Evolutionary conservation across 2,329 filamentous ascomycete species (phyloP).

Genomic region (Clonostachys chloroleuca): DNA sequence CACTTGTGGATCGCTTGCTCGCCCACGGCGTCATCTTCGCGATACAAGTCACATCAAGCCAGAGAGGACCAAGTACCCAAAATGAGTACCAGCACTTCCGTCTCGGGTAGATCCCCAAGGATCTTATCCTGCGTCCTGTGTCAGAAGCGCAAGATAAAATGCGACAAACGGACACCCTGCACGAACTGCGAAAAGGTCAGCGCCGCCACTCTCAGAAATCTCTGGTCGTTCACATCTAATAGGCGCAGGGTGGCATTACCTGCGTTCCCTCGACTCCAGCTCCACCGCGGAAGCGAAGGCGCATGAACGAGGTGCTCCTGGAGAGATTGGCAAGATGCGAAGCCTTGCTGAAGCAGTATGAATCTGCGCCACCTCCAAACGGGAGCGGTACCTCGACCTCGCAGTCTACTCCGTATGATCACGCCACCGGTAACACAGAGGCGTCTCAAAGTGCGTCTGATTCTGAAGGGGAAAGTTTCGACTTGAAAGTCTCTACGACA

Average conservation of each 20-base stretch:
- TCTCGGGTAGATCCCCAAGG: constrained; percentile 32
- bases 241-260: constrained; percentile 48
- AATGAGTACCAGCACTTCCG: neutral
- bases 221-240: neutral
- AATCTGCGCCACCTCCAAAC: constrained; percentile 17
- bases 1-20: no score
- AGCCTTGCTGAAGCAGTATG: constrained; percentile 54
- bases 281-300: constrained; percentile 52
- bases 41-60: no score
- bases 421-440: no score
- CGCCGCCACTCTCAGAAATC: neutral
- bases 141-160: constrained; percentile 60
- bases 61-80: no score
- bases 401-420: no score
- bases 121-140: constrained; percentile 52
- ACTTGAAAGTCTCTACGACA: no score
- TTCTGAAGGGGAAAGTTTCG: no score
- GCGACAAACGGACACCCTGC: constrained; percentile 54
- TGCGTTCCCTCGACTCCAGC: constrained; percentile 58
- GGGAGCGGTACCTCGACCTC: no score
- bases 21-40: no score
- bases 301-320: constrained; percentile 57
- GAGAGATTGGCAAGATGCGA: constrained; percentile 56
- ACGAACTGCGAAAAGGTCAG: constrained; percentile 56
- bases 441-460: no score